Percentiles rank a stretch among this genome's conserved stretches.
phyloP scores from a whole-genome alignment of 1,284 basidiomycete species.

The Cutaneotrichosporon cavernicola region DNA sequence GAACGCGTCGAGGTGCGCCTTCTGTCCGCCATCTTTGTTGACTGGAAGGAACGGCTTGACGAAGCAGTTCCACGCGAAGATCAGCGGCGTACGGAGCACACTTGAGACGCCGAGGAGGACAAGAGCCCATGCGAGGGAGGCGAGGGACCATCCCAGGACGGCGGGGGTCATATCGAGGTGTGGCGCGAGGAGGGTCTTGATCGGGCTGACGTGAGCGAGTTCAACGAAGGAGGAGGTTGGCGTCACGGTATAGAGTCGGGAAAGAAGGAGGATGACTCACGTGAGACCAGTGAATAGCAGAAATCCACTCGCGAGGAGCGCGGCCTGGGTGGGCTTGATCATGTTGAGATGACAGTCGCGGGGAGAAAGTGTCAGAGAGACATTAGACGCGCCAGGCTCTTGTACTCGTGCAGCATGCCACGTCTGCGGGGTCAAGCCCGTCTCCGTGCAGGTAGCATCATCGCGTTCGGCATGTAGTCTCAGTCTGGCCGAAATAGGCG shows the following conservation, averaged over 20 bases:
- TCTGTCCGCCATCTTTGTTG: slow-evolving; percentile 40
- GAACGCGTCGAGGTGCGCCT: slow-evolving; percentile 57
- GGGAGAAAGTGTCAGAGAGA: not conserved
- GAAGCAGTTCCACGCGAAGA: slow-evolving; percentile 55
- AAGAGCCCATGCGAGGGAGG: slow-evolving; percentile 28
- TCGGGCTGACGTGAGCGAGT: slow-evolving; percentile 25
- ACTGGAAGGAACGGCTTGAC: slow-evolving; percentile 53
- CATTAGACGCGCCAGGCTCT: not conserved
- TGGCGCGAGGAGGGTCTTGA: slow-evolving; percentile 31
- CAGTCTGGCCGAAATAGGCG: not conserved
- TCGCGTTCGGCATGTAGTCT: not conserved
- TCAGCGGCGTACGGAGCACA: slow-evolving; percentile 34
- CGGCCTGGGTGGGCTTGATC: slow-evolving; percentile 11
- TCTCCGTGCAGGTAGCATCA: not conserved
- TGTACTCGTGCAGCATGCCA: not conserved
- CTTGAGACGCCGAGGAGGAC: slow-evolving; percentile 25
- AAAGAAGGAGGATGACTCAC: not conserved
- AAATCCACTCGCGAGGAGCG: slow-evolving; percentile 15
- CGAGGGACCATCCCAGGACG: slow-evolving; percentile 32
- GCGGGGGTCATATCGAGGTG: slow-evolving; percentile 26
- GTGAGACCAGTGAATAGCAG: slow-evolving; percentile 12
- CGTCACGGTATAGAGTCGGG: not conserved
- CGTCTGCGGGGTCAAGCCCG: not conserved
- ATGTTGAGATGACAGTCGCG: slow-evolving; percentile 7
- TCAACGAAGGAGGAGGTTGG: not conserved